A percentile compares a stretch with the other conserved stretches of the same genome.
Evolutionary conservation across 169 alveolate genomes (phyloP).

Genomic region (Cryptosporidium ryanae): DNA sequence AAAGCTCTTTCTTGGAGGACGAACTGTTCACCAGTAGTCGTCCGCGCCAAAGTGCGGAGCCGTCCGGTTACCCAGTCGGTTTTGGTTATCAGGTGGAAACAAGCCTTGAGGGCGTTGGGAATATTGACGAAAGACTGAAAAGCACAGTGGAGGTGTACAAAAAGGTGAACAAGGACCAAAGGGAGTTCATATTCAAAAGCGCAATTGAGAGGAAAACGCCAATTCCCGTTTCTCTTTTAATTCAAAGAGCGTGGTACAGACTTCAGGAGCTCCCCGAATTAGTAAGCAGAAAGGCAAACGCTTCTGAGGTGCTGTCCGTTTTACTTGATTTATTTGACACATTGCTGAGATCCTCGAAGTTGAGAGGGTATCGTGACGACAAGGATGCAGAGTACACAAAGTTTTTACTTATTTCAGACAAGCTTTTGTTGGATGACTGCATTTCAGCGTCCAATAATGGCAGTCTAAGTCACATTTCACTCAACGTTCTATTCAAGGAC

Average conservation of each 20-base stretch:
- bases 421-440: no score
- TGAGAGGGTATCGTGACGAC: no score
- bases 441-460: no score
- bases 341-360: no score
- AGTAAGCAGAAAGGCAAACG: neutral
- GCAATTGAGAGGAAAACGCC: neutral
- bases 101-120: neutral
- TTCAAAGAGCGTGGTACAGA: slow-evolving; percentile 70
- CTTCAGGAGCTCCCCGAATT: slow-evolving; percentile 37
- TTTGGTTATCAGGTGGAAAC: neutral
- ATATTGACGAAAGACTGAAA: slow-evolving; percentile 15
- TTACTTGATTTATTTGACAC: neutral
- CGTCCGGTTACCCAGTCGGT: neutral
- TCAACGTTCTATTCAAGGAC: no score
- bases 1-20: neutral
- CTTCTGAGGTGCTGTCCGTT: neutral
- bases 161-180: slow-evolving; percentile 15
- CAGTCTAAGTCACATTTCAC: no score
- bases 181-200: neutral
- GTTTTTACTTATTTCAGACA: no score
- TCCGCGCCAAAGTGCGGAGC: neutral
- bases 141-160: slow-evolving; percentile 12
- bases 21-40: neutral
- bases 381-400: no score
- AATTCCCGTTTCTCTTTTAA: slow-evolving; percentile 5